Evolutionary conservation across 805 yeast genomes (phyloP), one percentile per base, ranked within the genome.

Genomic region (Yarrowia sp.): DNA sequence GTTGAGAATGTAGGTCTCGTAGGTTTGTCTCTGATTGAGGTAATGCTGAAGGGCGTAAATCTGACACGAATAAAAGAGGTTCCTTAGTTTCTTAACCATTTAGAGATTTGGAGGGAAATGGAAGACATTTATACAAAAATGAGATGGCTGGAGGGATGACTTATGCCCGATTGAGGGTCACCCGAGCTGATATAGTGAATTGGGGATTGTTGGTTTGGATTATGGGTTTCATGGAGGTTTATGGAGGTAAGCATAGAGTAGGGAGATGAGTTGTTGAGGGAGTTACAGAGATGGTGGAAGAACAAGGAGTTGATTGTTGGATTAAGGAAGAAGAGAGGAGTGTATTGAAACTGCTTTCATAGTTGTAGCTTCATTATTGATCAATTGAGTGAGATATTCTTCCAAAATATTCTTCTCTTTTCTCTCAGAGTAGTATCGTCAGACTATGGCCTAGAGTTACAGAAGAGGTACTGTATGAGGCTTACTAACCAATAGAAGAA

Each of bases 1-100:
- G 14, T 51, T 36, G 43, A 51, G 58, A n/a, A 36, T 32, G n/a
- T 18, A 36, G n/a, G 32, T 22, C 35, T 51, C 58, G 58, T 51
- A 51, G n/a, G 22, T 42, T 3, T 38, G 22, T n/a, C 35, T 4
- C 22, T 51, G 58, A 14, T 51, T 51, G 13, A 22, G 58, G 31
- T 36, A 51, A 2, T 36, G 33, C 14, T 51, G n/a, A 31, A 51
- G 8, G 1, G 43, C 43, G 17, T 3, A 36, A 17, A 51, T 51
- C 17, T 51, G 33, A 4, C 18, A 9, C 33, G n/a, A 11, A 43
- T 51, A 36, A 2, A 35, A 13, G 11, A 4, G 33, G 11, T 17
- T 33, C 13, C 17, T 41, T 18, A 48, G 4, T 41, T 35, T 35
- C 11, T 5, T 22, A 5, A 3, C 28, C 28, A 22, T 22, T 22